Evolutionary conservation across 1,284 basidiomycete species (phyloP).

Genomic region (Cryptococcus floricola): DNA sequence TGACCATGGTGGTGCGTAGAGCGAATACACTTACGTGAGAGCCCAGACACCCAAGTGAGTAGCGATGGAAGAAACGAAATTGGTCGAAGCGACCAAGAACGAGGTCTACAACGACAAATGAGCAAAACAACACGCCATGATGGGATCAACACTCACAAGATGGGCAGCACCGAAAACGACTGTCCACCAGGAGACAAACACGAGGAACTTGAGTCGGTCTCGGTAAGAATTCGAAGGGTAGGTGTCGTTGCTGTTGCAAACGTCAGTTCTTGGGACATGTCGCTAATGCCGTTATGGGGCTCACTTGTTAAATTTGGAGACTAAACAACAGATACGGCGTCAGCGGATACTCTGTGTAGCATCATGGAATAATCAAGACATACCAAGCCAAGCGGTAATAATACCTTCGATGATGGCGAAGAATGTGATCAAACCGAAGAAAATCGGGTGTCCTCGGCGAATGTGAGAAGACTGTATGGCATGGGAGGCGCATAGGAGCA

Average conservation of each 20-base stretch:
- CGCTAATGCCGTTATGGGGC: not conserved
- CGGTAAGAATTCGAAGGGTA: slow-evolving; percentile 38
- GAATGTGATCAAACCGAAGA: slow-evolving; percentile 39
- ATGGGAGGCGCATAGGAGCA: not conserved
- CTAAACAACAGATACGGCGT: not conserved
- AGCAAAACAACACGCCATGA: not conserved
- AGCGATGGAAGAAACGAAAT: slow-evolving; percentile 41
- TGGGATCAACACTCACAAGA: slow-evolving; percentile 19
- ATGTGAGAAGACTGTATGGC: slow-evolving; percentile 26
- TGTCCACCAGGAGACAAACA: slow-evolving; percentile 51
- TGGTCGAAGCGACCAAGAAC: slow-evolving; percentile 36
- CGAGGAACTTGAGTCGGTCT: slow-evolving; percentile 46
- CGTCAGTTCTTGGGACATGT: too few relatives aligned
- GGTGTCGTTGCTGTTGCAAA: slow-evolving; percentile 19
- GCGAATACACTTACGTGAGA: slow-evolving; percentile 37
- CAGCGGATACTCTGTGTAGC: not conserved
- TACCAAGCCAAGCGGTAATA: slow-evolving; percentile 42
- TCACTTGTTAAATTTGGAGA: not conserved
- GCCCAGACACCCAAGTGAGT: slow-evolving; percentile 41
- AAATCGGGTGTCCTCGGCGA: slow-evolving; percentile 41
- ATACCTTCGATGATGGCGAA: slow-evolving; percentile 45
- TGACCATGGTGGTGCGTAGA: too few relatives aligned
- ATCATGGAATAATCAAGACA: not conserved
- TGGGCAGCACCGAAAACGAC: slow-evolving; percentile 43
- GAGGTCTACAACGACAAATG: slow-evolving; percentile 11